Evolutionary conservation across 179 eudicot genomes (phyloP).

Genomic region (Dionaea muscipula): DNA sequence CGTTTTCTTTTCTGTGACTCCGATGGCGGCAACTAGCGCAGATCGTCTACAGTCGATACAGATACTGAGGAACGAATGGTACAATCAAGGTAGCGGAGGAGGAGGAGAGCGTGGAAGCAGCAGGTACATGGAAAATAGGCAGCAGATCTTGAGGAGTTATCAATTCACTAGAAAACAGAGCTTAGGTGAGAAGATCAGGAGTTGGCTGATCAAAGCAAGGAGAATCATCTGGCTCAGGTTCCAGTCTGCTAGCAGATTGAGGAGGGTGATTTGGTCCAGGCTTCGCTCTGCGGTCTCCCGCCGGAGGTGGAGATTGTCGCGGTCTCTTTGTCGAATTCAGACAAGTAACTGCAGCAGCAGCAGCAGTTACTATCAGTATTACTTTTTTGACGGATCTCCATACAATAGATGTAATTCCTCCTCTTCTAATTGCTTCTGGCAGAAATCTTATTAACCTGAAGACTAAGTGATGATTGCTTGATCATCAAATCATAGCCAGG

Average conservation of each 20-base stretch:
- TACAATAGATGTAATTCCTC: background rate
- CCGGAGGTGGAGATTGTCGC: slow-evolving; percentile 34
- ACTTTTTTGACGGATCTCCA: slow-evolving; percentile 10
- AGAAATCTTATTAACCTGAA: slow-evolving; percentile 1
- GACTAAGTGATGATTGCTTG: no score
- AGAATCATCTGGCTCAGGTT: slow-evolving; percentile 34
- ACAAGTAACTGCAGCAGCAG: background rate
- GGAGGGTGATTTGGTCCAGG: slow-evolving; percentile 44
- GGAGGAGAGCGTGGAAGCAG: background rate
- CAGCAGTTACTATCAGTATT: slow-evolving; percentile 13
- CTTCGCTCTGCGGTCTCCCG: slow-evolving; percentile 33
- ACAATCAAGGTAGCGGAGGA: background rate
- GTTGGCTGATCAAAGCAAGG: slow-evolving; percentile 44
- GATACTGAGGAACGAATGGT: background rate
- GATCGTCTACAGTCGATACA: background rate
- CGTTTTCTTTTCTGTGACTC: no score
- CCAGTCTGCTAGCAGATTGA: slow-evolving; percentile 30
- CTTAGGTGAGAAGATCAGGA: slow-evolving; percentile 30
- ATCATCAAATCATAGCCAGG: no score
- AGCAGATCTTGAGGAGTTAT: slow-evolving; percentile 68
- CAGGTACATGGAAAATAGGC: slow-evolving; percentile 58
- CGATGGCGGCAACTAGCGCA: background rate
- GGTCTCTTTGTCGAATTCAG: slow-evolving; percentile 20
- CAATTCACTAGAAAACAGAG: slow-evolving; percentile 63
- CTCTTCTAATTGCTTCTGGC: slow-evolving; percentile 26